Base-by-base conservation (phyloP, 305 asterid genomes). In the Euphrasia arctica region DNA sequence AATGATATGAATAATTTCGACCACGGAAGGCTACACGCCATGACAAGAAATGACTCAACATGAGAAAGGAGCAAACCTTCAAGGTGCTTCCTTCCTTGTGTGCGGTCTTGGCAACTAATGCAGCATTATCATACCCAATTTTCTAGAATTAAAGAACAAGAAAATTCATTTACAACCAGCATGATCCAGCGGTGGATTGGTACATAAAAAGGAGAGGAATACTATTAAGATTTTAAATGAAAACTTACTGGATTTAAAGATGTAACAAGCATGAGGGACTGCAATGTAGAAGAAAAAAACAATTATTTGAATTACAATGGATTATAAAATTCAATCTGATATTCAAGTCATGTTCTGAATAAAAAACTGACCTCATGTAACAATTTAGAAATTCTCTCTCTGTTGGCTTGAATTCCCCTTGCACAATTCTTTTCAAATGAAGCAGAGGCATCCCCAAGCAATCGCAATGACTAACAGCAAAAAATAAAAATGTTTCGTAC, bases 231-330 rank as follows among this genome's bases (percentile, higher is more conserved):
- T 41, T 47, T 59, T 28, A 32, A 63, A 57, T 28, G 64, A 32
- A 50, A 59, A 74, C 90, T 81, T 84, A 92, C 98, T 1, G 96
- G 98, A 75, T 87, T 90, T 74, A 90, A 83, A 62, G 96, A 85
- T 58, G 97, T 90, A 66, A 92, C 96, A 0, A 92, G 94, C 98
- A 92, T 90, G 81, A 92, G 97, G 3, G 97, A 92, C 98, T 92
- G 95, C 83, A 76, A 75, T 63, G 58, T 54, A 54, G 66, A 68
- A 66, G 34, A 43, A 62, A 70, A 66, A 25, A 49, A 34, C 64
- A 59, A 9, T 55, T 22, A 62, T 22, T 68, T 69, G 34, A 14
- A 62, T 63, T 62, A 31, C 59, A 14, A 58, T 29, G 54, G 54
- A 45, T 57, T 25, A 45, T 54, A 28, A 65, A 58, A 72, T 55